phyloP scores from a whole-genome alignment of 352 stramenopile genomes.

The Pythium volutum region DNA sequence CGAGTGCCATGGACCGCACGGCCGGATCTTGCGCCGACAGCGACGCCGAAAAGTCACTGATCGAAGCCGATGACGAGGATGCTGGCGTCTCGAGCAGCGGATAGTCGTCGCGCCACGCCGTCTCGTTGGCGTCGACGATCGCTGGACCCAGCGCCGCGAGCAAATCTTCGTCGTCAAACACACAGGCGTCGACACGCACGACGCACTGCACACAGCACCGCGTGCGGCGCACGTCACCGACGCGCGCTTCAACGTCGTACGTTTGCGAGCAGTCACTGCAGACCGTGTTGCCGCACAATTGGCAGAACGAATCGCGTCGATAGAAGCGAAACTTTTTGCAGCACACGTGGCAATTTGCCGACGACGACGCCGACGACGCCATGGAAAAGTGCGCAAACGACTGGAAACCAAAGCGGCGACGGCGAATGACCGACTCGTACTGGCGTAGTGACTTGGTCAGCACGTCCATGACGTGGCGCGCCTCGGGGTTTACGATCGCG shows the following conservation, averaged over 20 bases:
- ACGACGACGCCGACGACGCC: neutral
- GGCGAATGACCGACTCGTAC: conserved; percentile 57
- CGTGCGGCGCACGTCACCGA: conserved; percentile 47
- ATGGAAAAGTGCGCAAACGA: conserved; percentile 59
- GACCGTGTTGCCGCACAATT: conserved; percentile 52
- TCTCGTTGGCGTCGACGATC: conserved; percentile 38
- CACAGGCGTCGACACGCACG: conserved; percentile 48
- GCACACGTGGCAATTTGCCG: conserved; percentile 53
- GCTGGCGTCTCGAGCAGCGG: conserved; percentile 27
- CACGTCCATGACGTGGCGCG: conserved; percentile 34
- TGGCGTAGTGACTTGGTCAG: conserved; percentile 48
- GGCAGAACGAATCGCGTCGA: conserved; percentile 47
- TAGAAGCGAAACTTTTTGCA: conserved; percentile 44
- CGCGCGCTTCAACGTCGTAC: conserved; percentile 48
- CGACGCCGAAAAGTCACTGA: neutral
- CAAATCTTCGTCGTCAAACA: conserved; percentile 62
- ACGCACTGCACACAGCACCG: conserved; percentile 54
- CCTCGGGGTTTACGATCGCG: conserved; percentile 47
- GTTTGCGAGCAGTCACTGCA: conserved; percentile 52
- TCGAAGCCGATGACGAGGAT: too few species aligned
- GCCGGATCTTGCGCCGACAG: neutral
- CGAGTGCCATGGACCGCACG: neutral
- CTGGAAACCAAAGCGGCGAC: conserved; percentile 64
- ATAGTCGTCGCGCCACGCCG: conserved; percentile 34
- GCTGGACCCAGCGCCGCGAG: conserved; percentile 38